Evolutionary conservation across 2,329 filamentous ascomycete species (phyloP), one percentile per base, ranked within the genome.

Genomic region (Penicillium sp.): DNA sequence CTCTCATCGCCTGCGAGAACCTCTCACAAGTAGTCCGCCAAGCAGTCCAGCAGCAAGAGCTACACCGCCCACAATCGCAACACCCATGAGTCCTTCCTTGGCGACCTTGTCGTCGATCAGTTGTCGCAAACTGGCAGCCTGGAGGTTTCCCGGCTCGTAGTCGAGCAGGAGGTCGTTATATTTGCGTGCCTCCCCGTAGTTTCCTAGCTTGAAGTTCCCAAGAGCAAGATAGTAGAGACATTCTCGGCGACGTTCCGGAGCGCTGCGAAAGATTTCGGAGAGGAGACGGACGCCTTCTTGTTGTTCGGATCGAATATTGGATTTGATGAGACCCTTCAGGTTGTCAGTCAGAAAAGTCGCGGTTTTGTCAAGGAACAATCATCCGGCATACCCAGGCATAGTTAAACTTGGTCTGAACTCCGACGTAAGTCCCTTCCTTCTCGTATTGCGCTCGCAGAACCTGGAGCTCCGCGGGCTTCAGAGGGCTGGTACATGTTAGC

Each of bases 401-500:
- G 85, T 99, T 99, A 84, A 99, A 99, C 73, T 97, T 97, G 60
- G 94, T 99, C 76, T 99, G 94, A 42, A 99, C 84, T 59, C 93
- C 92, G 60, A 96, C 93, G 80, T 96, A 95, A 68, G 96, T 90
- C 64, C 93, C 94, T 77, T 99, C 94, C 72, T 96, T 96, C 72
- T 97, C 93, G 73, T 94, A 99, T 74, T 99, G 94, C 59, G 90
- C 82, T 63, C 93, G 90, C 54, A 99, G 83, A 61, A 97, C 94
- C 73, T 92, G 87, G 59, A 99, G 87, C 76, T 99, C 94, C 51
- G 90, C 89, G 56, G 90, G 85, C 77, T 94, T 95, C 61, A 99
- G 83, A 64, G 94, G 90, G 71, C 91, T 94, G 65, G 54, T 64
- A 56, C 21, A 45, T 40, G 26, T 58, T 40, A 58, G 56, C 9